These are phyloP conservation scores for Pleurostoma richardsiae DNA, from an alignment of 2,329 filamentous ascomycete species.

Conservation along the genomic window DNA sequence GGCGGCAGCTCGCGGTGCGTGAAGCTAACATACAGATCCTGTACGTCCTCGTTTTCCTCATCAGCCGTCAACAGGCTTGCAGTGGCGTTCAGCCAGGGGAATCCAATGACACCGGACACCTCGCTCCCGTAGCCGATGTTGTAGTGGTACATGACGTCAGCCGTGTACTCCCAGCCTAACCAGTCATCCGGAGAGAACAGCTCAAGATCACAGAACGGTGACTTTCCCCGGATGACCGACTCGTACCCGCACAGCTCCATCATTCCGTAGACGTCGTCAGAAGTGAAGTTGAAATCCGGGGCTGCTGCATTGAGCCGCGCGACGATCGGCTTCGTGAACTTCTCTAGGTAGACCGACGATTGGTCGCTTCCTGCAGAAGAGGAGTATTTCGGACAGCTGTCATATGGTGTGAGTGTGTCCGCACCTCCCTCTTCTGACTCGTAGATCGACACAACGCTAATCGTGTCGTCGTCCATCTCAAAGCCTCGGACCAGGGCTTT, in stretches of 20 bases:
- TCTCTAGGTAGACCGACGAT: constrained; percentile 40
- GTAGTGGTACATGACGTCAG: constrained; percentile 60
- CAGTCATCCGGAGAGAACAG: constrained; percentile 58
- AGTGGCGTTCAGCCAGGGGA: constrained; percentile 63
- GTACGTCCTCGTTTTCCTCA: constrained; percentile 19
- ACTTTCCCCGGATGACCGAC: constrained; percentile 56
- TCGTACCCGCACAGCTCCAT: constrained; percentile 64
- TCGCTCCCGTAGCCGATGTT: constrained; percentile 61
- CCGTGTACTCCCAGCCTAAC: constrained; percentile 62
- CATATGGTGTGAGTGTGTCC: constrained; percentile 58
- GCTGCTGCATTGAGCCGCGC: constrained; percentile 47
- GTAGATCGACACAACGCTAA: constrained; percentile 48
- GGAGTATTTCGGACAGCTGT: constrained; percentile 59
- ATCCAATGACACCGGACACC: constrained; percentile 52
- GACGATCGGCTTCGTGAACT: constrained; percentile 57
- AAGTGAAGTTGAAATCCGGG: constrained; percentile 58
- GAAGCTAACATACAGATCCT: constrained; percentile 64
- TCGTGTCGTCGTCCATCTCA: constrained; percentile 45
- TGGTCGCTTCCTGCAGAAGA: constrained; percentile 52
- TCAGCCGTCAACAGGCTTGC: constrained; percentile 39
- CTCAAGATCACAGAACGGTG: constrained; percentile 54
- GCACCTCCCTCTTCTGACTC: constrained; percentile 54
- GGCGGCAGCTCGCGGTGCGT: constrained; percentile 66
- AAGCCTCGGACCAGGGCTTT: constrained; percentile 53
- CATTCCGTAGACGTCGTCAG: constrained; percentile 59